Percentiles rank a stretch among this genome's conserved stretches.
Conservation (phyloP, 2,329 filamentous ascomycete species). For the Botrytis deweyae region DNA sequence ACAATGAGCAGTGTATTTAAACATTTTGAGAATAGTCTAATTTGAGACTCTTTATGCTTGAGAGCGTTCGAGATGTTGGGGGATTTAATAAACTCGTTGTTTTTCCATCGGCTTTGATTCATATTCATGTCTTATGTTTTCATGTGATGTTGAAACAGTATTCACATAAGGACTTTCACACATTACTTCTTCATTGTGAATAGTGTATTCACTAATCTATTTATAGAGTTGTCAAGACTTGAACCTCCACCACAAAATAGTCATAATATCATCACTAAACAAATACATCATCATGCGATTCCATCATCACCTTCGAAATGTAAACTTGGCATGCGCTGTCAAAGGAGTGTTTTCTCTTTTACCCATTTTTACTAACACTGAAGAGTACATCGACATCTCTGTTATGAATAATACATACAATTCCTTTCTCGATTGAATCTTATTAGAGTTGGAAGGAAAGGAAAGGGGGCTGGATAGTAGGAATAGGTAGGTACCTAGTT, state of each 20-base stretch:
- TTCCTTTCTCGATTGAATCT: not conserved
- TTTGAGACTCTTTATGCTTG: not conserved
- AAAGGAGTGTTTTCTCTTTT: not conserved
- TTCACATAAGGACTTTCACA: not conserved
- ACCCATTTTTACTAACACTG: not conserved
- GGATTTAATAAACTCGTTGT: not conserved
- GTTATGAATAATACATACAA: not conserved
- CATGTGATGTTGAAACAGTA: not conserved
- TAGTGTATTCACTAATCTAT: not conserved
- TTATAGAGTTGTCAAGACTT: not conserved
- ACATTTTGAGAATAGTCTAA: rapidly evolving
- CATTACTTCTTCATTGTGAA: not conserved
- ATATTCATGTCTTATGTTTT: not conserved
- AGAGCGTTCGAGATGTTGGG: not conserved
- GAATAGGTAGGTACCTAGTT: not conserved
- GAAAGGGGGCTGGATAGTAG: not conserved
- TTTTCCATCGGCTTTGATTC: not conserved
- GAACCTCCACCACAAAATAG: too few relatives aligned
- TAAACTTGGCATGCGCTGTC: too few relatives aligned
- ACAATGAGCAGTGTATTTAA: not conserved
- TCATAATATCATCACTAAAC: not conserved
- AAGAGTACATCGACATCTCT: too few relatives aligned
- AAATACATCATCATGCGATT: not conserved
- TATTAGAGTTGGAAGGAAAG: not conserved
- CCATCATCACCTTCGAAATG: too few relatives aligned